A percentile compares a stretch with the other conserved stretches of the same genome.
Evolutionary conservation across 2,329 filamentous ascomycete genomes (phyloP).

Genomic region (Alternaria triticina): DNA sequence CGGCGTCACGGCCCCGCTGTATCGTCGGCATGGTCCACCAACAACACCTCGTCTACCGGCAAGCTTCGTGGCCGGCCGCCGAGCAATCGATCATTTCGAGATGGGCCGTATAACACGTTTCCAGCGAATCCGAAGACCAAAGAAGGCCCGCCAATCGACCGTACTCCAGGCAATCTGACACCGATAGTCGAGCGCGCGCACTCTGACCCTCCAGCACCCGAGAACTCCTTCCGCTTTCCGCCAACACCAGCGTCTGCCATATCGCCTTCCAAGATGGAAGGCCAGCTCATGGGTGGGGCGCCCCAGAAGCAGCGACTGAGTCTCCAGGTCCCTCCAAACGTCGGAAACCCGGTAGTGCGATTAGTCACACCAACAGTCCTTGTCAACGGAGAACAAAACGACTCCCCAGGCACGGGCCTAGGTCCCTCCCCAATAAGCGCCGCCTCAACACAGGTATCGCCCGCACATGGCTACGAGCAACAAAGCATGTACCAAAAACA

Average conservation of each 20-base stretch:
- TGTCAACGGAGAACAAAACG: conserved; percentile 57
- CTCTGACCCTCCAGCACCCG: conserved; percentile 45
- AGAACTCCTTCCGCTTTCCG: conserved; percentile 47
- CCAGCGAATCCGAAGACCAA: conserved; percentile 64
- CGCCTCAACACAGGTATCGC: conserved; percentile 24
- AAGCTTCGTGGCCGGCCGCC: conserved; percentile 83
- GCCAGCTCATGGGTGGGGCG: conserved; percentile 22
- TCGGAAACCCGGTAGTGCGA: conserved; percentile 63
- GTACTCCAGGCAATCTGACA: conserved; percentile 51
- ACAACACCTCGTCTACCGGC: conserved; percentile 65
- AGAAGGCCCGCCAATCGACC: conserved; percentile 55
- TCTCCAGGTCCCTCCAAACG: conserved; percentile 68
- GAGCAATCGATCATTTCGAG: conserved; percentile 69
- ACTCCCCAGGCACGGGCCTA: conserved; percentile 29
- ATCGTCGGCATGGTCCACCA: conserved; percentile 86
- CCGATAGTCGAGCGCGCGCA: conserved; percentile 54
- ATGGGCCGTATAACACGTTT: conserved; percentile 73
- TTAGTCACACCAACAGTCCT: conserved; percentile 66
- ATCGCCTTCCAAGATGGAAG: conserved; percentile 35
- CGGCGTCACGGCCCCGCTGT: conserved; percentile 83
- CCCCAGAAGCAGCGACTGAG: conserved; percentile 59
- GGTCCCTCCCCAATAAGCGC: conserved; percentile 33
- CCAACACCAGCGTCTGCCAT: conserved; percentile 49
- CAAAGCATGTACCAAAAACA: conserved; percentile 19
- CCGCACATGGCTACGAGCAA: conserved; percentile 27